These are phyloP conservation scores for Alliaria petiolata DNA, from an alignment of 345 rosid genomes.

Conservation along the genomic window DNA sequence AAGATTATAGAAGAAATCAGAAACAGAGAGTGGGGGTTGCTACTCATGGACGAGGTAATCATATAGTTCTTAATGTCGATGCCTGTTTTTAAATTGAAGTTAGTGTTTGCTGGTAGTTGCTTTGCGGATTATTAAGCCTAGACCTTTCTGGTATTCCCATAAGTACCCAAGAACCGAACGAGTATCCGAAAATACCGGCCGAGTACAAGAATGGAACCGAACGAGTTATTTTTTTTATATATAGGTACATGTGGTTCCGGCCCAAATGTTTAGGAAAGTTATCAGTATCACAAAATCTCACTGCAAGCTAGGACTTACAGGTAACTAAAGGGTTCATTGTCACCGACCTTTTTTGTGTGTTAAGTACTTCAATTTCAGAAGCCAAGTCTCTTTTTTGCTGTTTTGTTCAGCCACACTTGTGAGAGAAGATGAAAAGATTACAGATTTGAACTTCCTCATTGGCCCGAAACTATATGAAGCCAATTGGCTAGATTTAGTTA, in stretches of 20 bases:
- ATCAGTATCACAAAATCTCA: constrained; percentile 97
- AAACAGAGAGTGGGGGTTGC: constrained; percentile 97
- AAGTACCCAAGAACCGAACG: no score
- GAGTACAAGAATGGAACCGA: no score
- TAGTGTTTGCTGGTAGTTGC: not conserved
- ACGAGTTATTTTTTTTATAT: no score
- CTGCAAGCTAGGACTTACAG: constrained; percentile 99
- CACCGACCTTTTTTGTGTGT: not conserved
- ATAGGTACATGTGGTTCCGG: constrained; percentile 98
- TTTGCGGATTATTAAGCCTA: no score
- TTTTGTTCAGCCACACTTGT: constrained; percentile 82
- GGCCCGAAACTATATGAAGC: constrained; percentile 99
- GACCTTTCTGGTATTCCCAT: no score
- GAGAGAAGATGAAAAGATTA: constrained; percentile 98
- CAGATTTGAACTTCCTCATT: constrained; percentile 96
- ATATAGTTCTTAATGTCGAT: not conserved
- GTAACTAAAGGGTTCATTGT: constrained; percentile 32
- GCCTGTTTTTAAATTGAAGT: not conserved
- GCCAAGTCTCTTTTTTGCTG: constrained; percentile 4
- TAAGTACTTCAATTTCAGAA: not conserved
- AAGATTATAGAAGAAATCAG: constrained; percentile 95
- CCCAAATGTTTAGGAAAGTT: constrained; percentile 98
- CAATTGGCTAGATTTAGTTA: constrained; percentile 97
- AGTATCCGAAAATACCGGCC: no score
- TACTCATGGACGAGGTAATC: constrained; percentile 96